These are phyloP conservation scores for Candida berthetii DNA, from an alignment of 805 yeast genomes.

Conservation along the genomic window DNA sequence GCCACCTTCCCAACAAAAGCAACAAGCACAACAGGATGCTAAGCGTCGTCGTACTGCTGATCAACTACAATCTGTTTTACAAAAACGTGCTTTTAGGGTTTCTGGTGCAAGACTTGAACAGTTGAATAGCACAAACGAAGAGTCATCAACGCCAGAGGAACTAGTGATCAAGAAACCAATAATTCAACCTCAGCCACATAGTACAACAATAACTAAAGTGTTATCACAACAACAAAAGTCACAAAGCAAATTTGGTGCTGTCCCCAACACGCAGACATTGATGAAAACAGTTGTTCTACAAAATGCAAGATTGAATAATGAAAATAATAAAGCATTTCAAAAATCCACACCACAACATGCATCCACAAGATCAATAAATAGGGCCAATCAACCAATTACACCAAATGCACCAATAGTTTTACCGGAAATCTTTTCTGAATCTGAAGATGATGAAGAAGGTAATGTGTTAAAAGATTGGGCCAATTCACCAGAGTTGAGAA, in stretches of 20 bases:
- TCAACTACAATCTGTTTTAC: slow-evolving; percentile 11
- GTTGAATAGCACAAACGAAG: background rate
- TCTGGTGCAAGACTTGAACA: slow-evolving; percentile 10
- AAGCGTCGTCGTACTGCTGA: slow-evolving; percentile 21
- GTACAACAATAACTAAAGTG: slow-evolving; percentile 1
- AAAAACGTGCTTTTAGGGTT: slow-evolving; percentile 19
- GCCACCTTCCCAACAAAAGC: slow-evolving; percentile 11
- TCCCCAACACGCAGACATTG: slow-evolving; percentile 16
- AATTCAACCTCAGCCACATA: background rate
- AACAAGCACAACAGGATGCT: slow-evolving; percentile 12
- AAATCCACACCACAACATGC: slow-evolving; percentile 2
- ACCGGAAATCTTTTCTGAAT: slow-evolving; percentile 44
- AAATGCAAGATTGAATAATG: slow-evolving; percentile 21
- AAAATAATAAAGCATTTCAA: slow-evolving; percentile 9
- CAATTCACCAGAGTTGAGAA: slow-evolving; percentile 46
- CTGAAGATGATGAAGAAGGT: slow-evolving; percentile 48
- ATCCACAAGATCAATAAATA: background rate
- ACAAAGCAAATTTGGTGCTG: slow-evolving; percentile 2
- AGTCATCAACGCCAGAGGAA: slow-evolving; percentile 1
- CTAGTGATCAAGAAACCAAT: slow-evolving; percentile 1
- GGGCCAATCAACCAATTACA: slow-evolving; percentile 8
- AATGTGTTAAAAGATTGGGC: slow-evolving; percentile 56
- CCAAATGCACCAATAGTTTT: slow-evolving; percentile 19
- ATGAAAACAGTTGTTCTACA: slow-evolving; percentile 28
- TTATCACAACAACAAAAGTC: slow-evolving; percentile 2